Evolutionary conservation across 805 yeast species (phyloP).

Genomic region (Starmera dryadoides): DNA sequence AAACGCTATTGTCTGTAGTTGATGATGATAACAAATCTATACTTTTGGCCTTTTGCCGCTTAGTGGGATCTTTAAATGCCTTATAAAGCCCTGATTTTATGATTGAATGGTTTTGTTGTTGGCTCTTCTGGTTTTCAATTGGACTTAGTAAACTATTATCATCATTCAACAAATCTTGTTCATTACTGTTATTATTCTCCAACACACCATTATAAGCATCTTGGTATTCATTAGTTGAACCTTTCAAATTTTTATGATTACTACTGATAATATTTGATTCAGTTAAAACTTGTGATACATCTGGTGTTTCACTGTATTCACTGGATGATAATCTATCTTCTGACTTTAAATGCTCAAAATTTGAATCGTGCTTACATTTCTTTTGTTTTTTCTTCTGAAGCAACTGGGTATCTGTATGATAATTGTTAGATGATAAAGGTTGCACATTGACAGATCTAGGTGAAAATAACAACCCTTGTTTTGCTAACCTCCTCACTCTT

Average conservation of each 20-base stretch:
- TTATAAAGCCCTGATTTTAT: no score
- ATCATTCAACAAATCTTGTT: no score
- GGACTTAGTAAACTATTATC: no score
- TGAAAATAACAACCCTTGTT: constrained; percentile 1
- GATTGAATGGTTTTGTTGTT: no score
- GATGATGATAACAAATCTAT: background rate
- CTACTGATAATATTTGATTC: background rate
- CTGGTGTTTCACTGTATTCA: constrained; percentile 18
- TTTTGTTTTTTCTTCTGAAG: background rate
- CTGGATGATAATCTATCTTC: constrained; percentile 10
- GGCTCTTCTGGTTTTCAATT: no score
- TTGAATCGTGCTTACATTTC: background rate
- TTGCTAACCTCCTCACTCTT: background rate
- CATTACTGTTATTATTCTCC: no score
- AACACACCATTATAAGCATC: no score
- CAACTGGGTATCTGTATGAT: background rate
- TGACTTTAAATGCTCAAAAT: background rate
- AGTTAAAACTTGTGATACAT: constrained; percentile 5
- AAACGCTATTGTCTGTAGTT: no score
- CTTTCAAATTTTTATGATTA: no score
- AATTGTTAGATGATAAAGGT: background rate
- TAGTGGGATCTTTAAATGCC: background rate
- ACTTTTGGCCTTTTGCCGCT: background rate
- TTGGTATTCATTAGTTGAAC: background rate
- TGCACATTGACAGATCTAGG: no score